Conservation (phyloP, 257 asterid genomes). For the Jaltomata sinuosa region DNA sequence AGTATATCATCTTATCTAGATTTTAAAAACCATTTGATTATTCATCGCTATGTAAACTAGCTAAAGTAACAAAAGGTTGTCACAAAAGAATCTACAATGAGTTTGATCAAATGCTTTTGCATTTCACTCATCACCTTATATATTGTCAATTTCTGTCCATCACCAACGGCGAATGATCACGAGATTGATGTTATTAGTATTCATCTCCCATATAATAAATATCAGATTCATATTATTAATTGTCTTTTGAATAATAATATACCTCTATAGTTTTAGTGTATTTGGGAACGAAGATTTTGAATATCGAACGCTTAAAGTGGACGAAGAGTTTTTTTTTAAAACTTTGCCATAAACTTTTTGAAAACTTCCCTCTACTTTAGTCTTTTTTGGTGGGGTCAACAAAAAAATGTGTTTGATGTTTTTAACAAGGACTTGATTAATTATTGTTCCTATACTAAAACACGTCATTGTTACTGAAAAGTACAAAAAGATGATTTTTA, state of each 20-base stretch:
- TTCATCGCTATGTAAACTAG: neutral
- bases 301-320: neutral
- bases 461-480: neutral
- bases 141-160: no score
- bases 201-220: neutral
- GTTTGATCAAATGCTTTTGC: neutral
- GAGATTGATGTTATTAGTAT: neutral
- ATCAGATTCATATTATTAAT: neutral
- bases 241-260: neutral
- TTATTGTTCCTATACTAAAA: neutral
- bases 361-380: neutral
- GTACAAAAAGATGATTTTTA: neutral
- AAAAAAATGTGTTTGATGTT: neutral
- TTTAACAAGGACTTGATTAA: neutral
- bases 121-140: neutral
- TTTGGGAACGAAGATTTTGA: neutral
- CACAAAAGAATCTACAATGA: neutral
- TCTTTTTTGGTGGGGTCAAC: neutral
- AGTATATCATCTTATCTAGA: neutral
- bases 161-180: neutral
- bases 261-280: neutral
- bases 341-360: neutral
- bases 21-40: neutral
- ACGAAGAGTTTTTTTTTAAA: neutral
- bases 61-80: neutral